These are phyloP conservation scores for Bolboschoenus planiculmis DNA, from an alignment of 176 grass and related monocot genomes.

Conservation along the genomic window DNA sequence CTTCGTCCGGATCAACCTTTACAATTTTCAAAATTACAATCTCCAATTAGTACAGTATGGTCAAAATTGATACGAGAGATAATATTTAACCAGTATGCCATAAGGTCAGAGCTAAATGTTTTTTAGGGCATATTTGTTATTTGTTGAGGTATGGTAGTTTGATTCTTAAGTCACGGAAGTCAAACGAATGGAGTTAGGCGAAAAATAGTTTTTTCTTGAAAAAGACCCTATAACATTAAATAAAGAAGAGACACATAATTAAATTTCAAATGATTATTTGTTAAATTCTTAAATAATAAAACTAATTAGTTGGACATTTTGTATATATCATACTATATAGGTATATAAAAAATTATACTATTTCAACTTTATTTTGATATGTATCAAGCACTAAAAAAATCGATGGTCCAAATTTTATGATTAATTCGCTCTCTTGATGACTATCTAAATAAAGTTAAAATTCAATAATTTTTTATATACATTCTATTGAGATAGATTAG, in stretches of 20 bases:
- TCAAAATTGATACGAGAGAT: neutral
- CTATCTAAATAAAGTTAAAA: too few relatives aligned
- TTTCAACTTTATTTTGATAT: too few relatives aligned
- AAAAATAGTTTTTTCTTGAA: neutral
- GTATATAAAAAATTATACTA: too few relatives aligned
- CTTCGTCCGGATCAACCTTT: constrained; percentile 90
- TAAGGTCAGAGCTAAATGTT: neutral
- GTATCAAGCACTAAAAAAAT: too few relatives aligned
- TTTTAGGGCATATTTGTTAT: neutral
- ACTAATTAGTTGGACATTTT: too few relatives aligned
- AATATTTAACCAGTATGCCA: neutral
- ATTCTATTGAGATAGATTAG: too few relatives aligned
- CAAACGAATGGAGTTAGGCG: neutral
- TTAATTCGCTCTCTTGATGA: too few relatives aligned
- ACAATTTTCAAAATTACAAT: neutral
- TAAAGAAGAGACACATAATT: neutral
- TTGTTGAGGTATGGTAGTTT: neutral
- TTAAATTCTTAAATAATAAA: too few relatives aligned
- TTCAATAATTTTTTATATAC: too few relatives aligned
- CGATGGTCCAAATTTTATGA: too few relatives aligned
- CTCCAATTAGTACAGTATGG: neutral
- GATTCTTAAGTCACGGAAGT: neutral
- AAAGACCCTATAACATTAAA: neutral
- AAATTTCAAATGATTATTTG: too few relatives aligned
- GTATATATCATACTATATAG: too few relatives aligned